Percentiles rank a stretch among this genome's conserved stretches.
phyloP scores from a whole-genome alignment of 1,284 basidiomycete genomes.

The Boletus semigastroideus region DNA sequence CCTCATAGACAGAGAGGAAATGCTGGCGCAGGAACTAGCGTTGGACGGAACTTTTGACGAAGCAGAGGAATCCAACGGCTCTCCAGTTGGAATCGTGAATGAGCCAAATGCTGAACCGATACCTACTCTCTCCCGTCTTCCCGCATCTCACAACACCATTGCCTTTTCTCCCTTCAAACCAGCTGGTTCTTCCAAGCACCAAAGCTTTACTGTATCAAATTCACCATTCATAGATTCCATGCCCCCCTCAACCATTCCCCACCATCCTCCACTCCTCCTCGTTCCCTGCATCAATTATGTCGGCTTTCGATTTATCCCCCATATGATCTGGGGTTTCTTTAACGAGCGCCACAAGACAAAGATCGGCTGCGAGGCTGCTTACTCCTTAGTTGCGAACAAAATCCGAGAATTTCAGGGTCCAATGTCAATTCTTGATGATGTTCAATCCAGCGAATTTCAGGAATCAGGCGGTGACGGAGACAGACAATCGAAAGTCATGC shows the following conservation, averaged over 20 bases:
- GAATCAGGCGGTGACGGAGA: constrained; percentile 4
- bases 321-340: constrained; percentile 92
- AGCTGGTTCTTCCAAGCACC: constrained; percentile 25
- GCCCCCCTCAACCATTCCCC: constrained; percentile 64
- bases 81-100: constrained; percentile 28
- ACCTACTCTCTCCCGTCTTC: constrained; percentile 41
- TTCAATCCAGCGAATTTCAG: constrained; percentile 1
- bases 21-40: constrained; percentile 66
- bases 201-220: constrained; percentile 17
- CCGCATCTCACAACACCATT: constrained; percentile 38
- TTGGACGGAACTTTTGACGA: constrained; percentile 82
- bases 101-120: constrained; percentile 37
- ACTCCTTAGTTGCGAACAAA: constrained; percentile 66
- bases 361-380: constrained; percentile 80
- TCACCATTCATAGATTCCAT: constrained; percentile 29
- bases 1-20: constrained; percentile 74
- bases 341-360: constrained; percentile 82
- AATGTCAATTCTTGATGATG: constrained; percentile 21
- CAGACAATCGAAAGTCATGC: not conserved
- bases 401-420: constrained; percentile 65
- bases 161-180: constrained; percentile 44
- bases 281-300: constrained; percentile 87
- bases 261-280: constrained; percentile 82
- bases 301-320: constrained; percentile 84
- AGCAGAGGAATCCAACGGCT: constrained; percentile 35